These are phyloP conservation scores for Taiwanofungus camphoratus DNA, from an alignment of 1,284 basidiomycete genomes.

Conservation along the genomic window DNA sequence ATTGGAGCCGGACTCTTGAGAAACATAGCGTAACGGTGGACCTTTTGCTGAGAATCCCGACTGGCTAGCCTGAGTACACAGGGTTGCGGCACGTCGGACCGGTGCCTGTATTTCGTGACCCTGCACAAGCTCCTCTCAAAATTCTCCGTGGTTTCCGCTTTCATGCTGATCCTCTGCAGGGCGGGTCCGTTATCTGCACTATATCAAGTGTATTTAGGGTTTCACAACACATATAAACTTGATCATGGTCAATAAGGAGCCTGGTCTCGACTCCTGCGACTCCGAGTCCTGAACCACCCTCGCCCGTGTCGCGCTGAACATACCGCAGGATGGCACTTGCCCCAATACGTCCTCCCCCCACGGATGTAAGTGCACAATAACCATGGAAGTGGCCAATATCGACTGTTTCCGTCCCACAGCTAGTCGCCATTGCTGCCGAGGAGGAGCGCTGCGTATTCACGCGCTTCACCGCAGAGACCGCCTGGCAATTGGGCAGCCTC, in stretches of 20 bases:
- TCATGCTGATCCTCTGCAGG: neutral
- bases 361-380: no score
- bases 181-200: neutral
- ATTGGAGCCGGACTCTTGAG: no score
- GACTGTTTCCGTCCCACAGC: slow-evolving; percentile 5
- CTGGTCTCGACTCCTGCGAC: neutral
- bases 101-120: neutral
- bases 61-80: no score
- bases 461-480: slow-evolving; percentile 24
- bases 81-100: slow-evolving; percentile 1
- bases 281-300: neutral
- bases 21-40: no score
- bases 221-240: neutral
- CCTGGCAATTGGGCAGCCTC: slow-evolving; percentile 28
- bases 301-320: neutral
- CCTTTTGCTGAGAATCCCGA: no score
- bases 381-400: no score
- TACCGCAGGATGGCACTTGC: no score
- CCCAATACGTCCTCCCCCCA: no score
- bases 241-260: neutral
- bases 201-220: neutral
- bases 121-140: neutral
- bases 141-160: slow-evolving; percentile 11
- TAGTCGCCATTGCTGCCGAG: slow-evolving; percentile 14
- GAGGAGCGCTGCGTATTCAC: slow-evolving; percentile 18